Evolutionary conservation across 2,329 filamentous ascomycete genomes (phyloP), one percentile per base, ranked within the genome.

Genomic region (Dothideomycetes sp.): DNA sequence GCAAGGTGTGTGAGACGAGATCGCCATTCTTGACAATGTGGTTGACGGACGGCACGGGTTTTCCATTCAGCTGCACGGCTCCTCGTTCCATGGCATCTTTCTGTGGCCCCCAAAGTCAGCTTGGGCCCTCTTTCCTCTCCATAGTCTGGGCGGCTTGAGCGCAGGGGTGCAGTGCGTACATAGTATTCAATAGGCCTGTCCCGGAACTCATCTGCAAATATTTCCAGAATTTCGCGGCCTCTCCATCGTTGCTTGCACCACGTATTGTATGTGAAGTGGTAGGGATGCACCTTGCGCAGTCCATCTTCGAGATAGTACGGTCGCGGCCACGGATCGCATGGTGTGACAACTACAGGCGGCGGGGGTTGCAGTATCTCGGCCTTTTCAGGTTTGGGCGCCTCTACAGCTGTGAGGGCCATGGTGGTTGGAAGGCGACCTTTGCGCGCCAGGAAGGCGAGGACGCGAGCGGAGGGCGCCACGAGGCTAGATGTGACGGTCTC

Each of bases 191-290:
- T 59, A 0, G 86, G 79, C 14, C 91, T 71, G 62, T 98, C 91
- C 50, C 91, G 77, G 57, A 98, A 98, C 61, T 98, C 91, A 56
- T 81, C 79, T 33, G 79, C 73, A 61, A 95, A 98, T 35, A 98
- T 84, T 35, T 95, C 86, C 37, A 94, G 69, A 34, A 98, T 66
- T 44, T 75, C 72, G 29, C 85, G 73, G 22, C 81, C 84, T 40
- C 89, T 75, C 91, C 91, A 98, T 60, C 91, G 73, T 64, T 94
- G 75, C 63, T 96, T 98, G 68, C 84, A 91, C 64, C 77, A 86
- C 0, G 89, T 95, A 57, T 94, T 93, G 69, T 95, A 95, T 3
- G 88, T 95, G 60, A 73, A 95, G 58, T 91, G 78, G 57, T 98
- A 96, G 3, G 89, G 89, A 32, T 72, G 72, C 22, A 95, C 81